These are phyloP conservation scores for Rubroshorea leprosula DNA, from an alignment of 345 rosid species.

Conservation along the genomic window DNA sequence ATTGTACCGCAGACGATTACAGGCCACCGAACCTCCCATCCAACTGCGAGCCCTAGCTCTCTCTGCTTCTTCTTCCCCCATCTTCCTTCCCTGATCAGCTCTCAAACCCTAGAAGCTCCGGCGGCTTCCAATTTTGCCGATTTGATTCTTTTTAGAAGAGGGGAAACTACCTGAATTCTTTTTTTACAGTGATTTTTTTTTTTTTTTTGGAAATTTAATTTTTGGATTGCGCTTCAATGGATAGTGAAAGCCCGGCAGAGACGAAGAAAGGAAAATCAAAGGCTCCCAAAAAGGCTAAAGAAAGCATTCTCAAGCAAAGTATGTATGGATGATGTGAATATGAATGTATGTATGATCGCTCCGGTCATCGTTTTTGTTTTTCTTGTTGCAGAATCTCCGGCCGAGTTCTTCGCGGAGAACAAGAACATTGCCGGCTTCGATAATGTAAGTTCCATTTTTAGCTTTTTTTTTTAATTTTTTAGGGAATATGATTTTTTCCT, in stretches of 20 bases:
- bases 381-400: slow-evolving; percentile 75
- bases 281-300: slow-evolving; percentile 48
- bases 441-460: slow-evolving; percentile 44
- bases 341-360: background rate
- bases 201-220: background rate
- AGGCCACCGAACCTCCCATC: background rate
- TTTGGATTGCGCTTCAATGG: slow-evolving; percentile 28
- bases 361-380: slow-evolving; percentile 7
- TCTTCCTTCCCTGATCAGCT: too few species aligned
- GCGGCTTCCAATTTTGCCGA: background rate
- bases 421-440: slow-evolving; percentile 99
- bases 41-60: background rate
- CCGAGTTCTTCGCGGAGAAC: slow-evolving; percentile 97
- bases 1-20: background rate
- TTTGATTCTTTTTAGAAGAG: background rate
- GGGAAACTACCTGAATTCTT: too few species aligned
- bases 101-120: background rate
- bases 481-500: background rate
- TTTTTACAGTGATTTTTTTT: too few species aligned
- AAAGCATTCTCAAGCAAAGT: slow-evolving; percentile 90
- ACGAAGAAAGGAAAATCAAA: slow-evolving; percentile 63
- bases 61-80: background rate
- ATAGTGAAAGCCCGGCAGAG: slow-evolving; percentile 38
- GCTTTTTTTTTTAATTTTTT: background rate
- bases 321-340: background rate